Evolutionary conservation across 371 early-diverging fungal genomes (phyloP).

Genomic region (Actinomortierella ambigua): DNA sequence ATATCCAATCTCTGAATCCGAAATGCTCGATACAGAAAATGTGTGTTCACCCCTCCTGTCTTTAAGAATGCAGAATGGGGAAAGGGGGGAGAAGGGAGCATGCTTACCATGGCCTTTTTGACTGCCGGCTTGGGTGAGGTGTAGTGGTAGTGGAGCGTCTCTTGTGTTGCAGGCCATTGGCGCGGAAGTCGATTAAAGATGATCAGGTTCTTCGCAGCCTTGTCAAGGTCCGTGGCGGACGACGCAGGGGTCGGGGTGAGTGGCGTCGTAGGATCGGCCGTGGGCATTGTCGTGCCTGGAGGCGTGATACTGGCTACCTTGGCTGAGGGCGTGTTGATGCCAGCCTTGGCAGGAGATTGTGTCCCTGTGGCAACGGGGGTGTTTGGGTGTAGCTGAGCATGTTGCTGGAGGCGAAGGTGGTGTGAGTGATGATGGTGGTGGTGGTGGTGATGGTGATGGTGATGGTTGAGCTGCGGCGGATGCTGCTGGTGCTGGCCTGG

Average conservation of each 20-base stretch:
- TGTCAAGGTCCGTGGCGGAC: slow-evolving; percentile 31
- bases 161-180: slow-evolving; percentile 43
- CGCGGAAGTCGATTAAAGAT: slow-evolving; percentile 41
- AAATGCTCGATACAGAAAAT: neutral
- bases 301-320: too few species aligned
- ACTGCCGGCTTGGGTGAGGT: slow-evolving; percentile 6
- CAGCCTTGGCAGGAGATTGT: too few species aligned
- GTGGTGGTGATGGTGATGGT: neutral
- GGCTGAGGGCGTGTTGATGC: too few species aligned
- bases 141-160: slow-evolving; percentile 31
- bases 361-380: too few species aligned
- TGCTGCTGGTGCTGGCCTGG: neutral
- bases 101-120: slow-evolving; percentile 22
- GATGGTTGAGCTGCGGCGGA: neutral
- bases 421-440: slow-evolving; percentile 8
- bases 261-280: slow-evolving; percentile 14
- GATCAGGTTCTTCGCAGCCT: slow-evolving; percentile 35
- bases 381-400: too few species aligned
- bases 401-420: slow-evolving; percentile 12
- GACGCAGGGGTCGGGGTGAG: slow-evolving; percentile 27
- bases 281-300: too few species aligned
- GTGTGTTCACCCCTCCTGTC: neutral
- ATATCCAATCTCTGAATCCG: neutral
- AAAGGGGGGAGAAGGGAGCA: neutral
- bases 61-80: neutral